Base-by-base conservation (phyloP, 2,329 filamentous ascomycete genomes). In the Hymenotorrendiella dingleyae region DNA sequence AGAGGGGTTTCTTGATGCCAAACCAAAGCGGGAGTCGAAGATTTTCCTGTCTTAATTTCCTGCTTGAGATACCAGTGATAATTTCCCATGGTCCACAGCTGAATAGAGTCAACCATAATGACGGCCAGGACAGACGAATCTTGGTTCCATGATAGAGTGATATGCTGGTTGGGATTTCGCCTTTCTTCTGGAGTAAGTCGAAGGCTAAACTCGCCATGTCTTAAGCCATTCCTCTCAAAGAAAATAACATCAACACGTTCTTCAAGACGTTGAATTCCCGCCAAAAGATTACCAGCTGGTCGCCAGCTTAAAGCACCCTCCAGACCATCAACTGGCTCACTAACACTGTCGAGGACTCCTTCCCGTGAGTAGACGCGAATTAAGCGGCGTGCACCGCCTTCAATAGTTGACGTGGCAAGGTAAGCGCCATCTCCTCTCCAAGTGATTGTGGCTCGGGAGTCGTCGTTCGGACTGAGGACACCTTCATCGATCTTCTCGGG, bases 31-130 rank as follows among this genome's bases (percentile, higher is more conserved):
- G 56, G 47, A 16, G 21, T 46, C 14, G 30, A 37, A n/a, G 48
- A 22, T 3, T 56, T 53, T 10, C 54, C 56, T 6, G 73, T 67
- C 6, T 68, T 65, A 6, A 96, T 72, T 60, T 96, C 89, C 62
- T 95, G 89, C 67, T 98, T 98, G 12, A 98, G 72, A 62, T 97
- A 97, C 78, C 93, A 98, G 61, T 97, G 87, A 55, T 98, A 98
- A 62, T 98, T 98, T 16, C 88, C 86, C 74, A 84, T 95, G 1
- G 89, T 95, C 93, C 93, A 98, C 1, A 98, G 69, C 60, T 98
- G 93, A n/a, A 93, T 68, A 43, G 79, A 75, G 50, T 89, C 78
- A 23, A 71, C 69, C 54, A 90, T 78, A 1, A 78, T 72, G n/a
- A 96, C 82, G 5, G 91, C 89, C 34, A 98, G 72, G 1, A 95